Percentiles rank a stretch among this genome's conserved stretches.
phyloP scores from a whole-genome alignment of 768 basidiomycete genomes.

The Termitomyces heimii region DNA sequence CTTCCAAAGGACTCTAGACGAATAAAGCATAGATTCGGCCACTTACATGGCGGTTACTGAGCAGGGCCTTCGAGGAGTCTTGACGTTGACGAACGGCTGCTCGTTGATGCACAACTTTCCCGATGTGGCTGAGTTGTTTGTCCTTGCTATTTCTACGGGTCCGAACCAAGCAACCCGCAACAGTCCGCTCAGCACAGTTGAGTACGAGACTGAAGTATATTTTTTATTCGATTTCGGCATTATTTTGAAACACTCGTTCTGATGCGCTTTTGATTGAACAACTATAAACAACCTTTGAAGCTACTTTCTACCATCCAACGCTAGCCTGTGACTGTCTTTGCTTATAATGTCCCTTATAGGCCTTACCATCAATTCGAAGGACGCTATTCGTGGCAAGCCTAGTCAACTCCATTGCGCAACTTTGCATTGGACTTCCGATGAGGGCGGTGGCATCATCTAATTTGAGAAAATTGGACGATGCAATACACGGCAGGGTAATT shows the following conservation, averaged over 20 bases:
- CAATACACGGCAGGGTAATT: not conserved
- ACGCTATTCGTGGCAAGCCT: not conserved
- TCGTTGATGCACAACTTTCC: constrained; percentile 12
- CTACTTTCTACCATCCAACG: too few species aligned
- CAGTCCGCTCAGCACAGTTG: too few species aligned
- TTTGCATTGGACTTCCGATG: not conserved
- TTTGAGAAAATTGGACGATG: not conserved
- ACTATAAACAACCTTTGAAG: not conserved
- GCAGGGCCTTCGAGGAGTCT: constrained; percentile 29
- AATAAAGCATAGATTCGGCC: constrained; percentile 15
- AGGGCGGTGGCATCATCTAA: not conserved
- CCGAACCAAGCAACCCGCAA: not conserved
- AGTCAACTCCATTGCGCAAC: too few species aligned
- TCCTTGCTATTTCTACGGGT: not conserved
- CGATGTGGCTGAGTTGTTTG: constrained; percentile 15
- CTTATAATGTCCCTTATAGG: too few species aligned
- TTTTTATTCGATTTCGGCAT: too few species aligned
- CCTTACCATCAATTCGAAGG: too few species aligned
- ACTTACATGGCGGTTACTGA: constrained; percentile 38
- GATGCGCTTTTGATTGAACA: not conserved
- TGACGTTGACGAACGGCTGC: constrained; percentile 30
- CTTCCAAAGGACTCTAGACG: constrained; percentile 13
- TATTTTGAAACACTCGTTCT: too few species aligned
- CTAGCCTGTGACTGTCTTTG: too few species aligned
- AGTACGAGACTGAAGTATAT: too few species aligned